Conservation (phyloP, 163 green algal species). For the Scenedesmus sp. region DNA sequence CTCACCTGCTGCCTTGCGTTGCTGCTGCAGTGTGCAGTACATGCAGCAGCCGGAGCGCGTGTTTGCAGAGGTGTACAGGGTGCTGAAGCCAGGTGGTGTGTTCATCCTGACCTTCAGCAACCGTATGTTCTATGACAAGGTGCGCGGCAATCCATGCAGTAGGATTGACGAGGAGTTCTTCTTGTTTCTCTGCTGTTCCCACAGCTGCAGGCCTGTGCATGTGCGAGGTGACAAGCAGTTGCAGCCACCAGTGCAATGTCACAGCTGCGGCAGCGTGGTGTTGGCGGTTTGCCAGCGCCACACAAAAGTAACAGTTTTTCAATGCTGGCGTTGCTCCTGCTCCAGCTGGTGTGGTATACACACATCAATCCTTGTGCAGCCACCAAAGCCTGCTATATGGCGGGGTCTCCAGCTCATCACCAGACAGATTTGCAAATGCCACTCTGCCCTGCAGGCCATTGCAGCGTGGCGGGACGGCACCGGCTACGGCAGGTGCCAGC, state of each 20-base stretch:
- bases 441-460: slow-evolving; percentile 58
- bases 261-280: not conserved
- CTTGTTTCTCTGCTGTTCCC: no score
- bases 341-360: not conserved
- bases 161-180: no score
- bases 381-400: not conserved
- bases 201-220: no score
- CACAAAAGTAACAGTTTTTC: no score
- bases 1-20: not conserved
- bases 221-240: not conserved
- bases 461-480: slow-evolving; percentile 68
- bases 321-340: not conserved
- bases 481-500: slow-evolving; percentile 73
- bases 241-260: not conserved
- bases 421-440: no score
- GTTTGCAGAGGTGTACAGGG: slow-evolving; percentile 87
- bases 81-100: slow-evolving; percentile 90
- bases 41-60: slow-evolving; percentile 89
- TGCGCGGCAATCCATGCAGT: not conserved
- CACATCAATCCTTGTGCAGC: not conserved
- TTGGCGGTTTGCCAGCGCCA: not conserved
- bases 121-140: slow-evolving; percentile 91
- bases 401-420: no score
- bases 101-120: slow-evolving; percentile 91
- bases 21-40: slow-evolving; percentile 79